Evolutionary conservation across 2,329 filamentous ascomycete species (phyloP).

Genomic region (Paecilomyces niveus): DNA sequence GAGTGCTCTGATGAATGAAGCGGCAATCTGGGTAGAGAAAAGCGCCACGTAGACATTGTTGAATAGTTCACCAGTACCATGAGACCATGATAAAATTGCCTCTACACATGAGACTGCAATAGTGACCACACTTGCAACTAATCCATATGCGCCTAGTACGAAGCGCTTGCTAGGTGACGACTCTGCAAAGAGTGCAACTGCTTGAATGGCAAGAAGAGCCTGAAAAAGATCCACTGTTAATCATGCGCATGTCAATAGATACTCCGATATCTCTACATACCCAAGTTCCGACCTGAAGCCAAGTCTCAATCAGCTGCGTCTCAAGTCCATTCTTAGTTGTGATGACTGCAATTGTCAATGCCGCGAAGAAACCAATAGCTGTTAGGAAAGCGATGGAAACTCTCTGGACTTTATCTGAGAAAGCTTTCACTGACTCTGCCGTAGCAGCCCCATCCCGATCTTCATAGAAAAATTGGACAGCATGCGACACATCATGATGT

Average conservation of each 20-base stretch:
- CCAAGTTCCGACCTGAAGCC: slow-evolving; percentile 56
- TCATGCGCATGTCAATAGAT: not conserved
- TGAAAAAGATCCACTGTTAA: slow-evolving; percentile 3
- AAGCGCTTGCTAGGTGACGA: slow-evolving; percentile 26
- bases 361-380: slow-evolving; percentile 46
- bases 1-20: slow-evolving; percentile 21
- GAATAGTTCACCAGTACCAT: slow-evolving; percentile 5
- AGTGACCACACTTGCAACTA: slow-evolving; percentile 21
- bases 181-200: slow-evolving; percentile 26
- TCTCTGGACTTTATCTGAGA: slow-evolving; percentile 56
- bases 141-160: slow-evolving; percentile 21
- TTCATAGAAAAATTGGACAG: slow-evolving; percentile 47
- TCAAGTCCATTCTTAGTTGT: slow-evolving; percentile 32
- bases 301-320: slow-evolving; percentile 47
- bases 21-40: slow-evolving; percentile 42
- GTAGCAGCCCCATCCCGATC: slow-evolving; percentile 65
- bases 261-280: slow-evolving; percentile 39
- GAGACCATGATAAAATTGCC: slow-evolving; percentile 25
- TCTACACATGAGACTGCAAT: slow-evolving; percentile 15
- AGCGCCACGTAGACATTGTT: slow-evolving; percentile 35
- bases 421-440: slow-evolving; percentile 54
- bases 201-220: slow-evolving; percentile 25
- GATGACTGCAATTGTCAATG: slow-evolving; percentile 51
- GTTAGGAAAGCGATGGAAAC: slow-evolving; percentile 49
- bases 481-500: slow-evolving; percentile 12